These are phyloP conservation scores for Gracilaria caudata DNA, from an alignment of 23 red algal genomes.

Conservation along the genomic window DNA sequence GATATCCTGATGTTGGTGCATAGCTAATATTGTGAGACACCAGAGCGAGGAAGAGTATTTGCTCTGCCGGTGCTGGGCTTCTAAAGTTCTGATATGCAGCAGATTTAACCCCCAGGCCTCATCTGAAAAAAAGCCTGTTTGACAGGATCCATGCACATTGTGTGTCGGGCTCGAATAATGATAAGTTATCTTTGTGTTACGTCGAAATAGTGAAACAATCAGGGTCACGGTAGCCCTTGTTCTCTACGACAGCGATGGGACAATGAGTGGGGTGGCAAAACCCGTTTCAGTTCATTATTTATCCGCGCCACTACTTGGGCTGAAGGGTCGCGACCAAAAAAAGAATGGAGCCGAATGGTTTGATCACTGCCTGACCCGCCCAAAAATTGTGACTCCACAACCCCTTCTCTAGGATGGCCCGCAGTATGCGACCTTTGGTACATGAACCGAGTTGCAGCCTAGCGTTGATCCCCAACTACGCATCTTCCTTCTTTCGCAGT, in stretches of 20 bases:
- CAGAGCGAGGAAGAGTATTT: not conserved
- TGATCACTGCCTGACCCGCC: not conserved
- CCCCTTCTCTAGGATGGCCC: not conserved
- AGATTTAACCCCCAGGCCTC: not conserved
- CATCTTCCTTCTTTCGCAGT: not conserved
- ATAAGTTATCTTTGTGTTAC: not conserved
- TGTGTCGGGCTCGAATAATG: too few relatives aligned
- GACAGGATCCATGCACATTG: not conserved
- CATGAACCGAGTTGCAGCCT: not conserved
- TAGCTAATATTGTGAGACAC: not conserved
- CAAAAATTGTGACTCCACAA: constrained; percentile 1
- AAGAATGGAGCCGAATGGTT: not conserved
- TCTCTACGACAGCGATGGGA: not conserved
- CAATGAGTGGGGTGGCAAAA: not conserved
- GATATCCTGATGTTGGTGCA: too few relatives aligned
- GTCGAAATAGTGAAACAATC: not conserved
- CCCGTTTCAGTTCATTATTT: not conserved
- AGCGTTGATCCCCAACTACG: not conserved
- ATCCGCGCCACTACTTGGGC: not conserved
- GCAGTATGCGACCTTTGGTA: not conserved
- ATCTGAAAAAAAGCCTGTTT: not conserved
- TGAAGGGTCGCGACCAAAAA: constrained; percentile 23
- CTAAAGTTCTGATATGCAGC: not conserved
- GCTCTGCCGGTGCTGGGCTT: not conserved
- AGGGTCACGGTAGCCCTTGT: not conserved